A percentile compares a stretch with the other conserved stretches of the same genome.
These are phyloP conservation scores for Davidsoniella virescens DNA, from an alignment of 2,329 filamentous ascomycete genomes.

Conservation along the genomic window DNA sequence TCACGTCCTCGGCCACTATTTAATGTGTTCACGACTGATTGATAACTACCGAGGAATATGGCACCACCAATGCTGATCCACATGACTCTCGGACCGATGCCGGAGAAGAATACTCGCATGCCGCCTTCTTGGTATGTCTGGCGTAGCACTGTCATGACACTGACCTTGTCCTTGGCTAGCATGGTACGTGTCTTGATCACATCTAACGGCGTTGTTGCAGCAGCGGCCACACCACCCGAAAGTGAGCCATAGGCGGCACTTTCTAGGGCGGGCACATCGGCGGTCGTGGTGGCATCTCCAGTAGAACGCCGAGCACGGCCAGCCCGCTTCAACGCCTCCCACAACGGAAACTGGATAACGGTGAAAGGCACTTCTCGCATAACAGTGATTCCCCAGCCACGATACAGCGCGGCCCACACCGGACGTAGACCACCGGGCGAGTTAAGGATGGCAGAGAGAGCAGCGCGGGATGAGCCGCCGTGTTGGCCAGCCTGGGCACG, in stretches of 20 bases:
- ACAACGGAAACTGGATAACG: slow-evolving; percentile 90
- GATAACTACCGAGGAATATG: slow-evolving; percentile 87
- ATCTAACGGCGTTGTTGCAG: slow-evolving; percentile 79
- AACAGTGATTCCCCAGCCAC: slow-evolving; percentile 83
- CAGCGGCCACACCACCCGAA: slow-evolving; percentile 73
- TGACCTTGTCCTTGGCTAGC: slow-evolving; percentile 57
- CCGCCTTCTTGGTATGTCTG: slow-evolving; percentile 50
- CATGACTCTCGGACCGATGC: slow-evolving; percentile 64
- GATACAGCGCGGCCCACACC: slow-evolving; percentile 73
- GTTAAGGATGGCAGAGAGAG: slow-evolving; percentile 52
- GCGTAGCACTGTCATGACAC: slow-evolving; percentile 41
- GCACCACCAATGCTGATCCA: slow-evolving; percentile 94
- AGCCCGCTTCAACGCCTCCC: slow-evolving; percentile 80
- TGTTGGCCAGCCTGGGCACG: slow-evolving; percentile 78
- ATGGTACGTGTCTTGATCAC: slow-evolving; percentile 96
- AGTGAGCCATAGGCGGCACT: slow-evolving; percentile 73
- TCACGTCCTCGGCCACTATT: not conserved
- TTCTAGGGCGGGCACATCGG: slow-evolving; percentile 51
- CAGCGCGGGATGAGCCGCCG: slow-evolving; percentile 49
- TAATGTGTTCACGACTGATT: slow-evolving; percentile 59
- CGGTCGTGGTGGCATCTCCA: slow-evolving; percentile 12
- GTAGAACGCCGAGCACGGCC: slow-evolving; percentile 28
- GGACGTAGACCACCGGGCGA: slow-evolving; percentile 28
- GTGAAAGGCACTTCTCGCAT: slow-evolving; percentile 96
- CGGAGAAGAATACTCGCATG: slow-evolving; percentile 53